These are phyloP conservation scores for Metarhizium anisopliae DNA, from an alignment of 2,329 filamentous ascomycete genomes.

Conservation along the genomic window DNA sequence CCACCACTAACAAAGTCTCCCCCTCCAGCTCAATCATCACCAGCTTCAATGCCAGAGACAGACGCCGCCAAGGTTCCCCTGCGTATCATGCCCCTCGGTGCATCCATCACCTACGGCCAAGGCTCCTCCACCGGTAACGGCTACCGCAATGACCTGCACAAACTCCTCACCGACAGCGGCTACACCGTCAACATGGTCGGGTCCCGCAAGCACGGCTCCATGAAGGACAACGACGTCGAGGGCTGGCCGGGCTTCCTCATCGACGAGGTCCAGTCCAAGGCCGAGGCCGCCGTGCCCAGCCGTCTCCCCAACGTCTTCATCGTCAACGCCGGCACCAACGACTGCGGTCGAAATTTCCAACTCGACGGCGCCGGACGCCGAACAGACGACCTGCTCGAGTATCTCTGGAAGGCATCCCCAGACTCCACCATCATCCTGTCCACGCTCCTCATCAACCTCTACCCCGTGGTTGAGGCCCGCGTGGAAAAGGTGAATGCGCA, in stretches of 20 bases:
- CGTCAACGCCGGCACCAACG: conserved; percentile 36
- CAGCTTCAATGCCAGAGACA: background rate
- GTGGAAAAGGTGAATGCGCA: conserved; percentile 25
- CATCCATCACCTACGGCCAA: conserved; percentile 31
- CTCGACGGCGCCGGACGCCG: conserved; percentile 21
- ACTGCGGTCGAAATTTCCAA: conserved; percentile 25
- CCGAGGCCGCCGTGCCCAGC: conserved; percentile 18
- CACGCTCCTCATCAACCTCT: conserved; percentile 26
- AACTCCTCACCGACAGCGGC: conserved; percentile 21
- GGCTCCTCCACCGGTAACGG: conserved; percentile 28
- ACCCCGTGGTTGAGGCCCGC: conserved; percentile 15
- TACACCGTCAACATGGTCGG: conserved; percentile 21
- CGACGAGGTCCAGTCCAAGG: conserved; percentile 27
- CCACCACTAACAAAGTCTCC: too few relatives aligned
- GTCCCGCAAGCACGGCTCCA: conserved; percentile 25
- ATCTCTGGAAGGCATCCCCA: conserved; percentile 22
- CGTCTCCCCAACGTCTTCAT: conserved; percentile 30
- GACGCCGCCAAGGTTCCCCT: conserved; percentile 18
- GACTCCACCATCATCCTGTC: conserved; percentile 27
- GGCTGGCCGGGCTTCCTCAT: conserved; percentile 34
- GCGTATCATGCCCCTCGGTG: conserved; percentile 34
- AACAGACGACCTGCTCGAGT: conserved; percentile 26
- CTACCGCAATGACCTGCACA: conserved; percentile 25
- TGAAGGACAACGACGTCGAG: conserved; percentile 34
- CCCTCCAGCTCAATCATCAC: background rate